These are phyloP conservation scores for Stenocarpella maydis DNA, from an alignment of 2,329 filamentous ascomycete genomes.

Conservation along the genomic window DNA sequence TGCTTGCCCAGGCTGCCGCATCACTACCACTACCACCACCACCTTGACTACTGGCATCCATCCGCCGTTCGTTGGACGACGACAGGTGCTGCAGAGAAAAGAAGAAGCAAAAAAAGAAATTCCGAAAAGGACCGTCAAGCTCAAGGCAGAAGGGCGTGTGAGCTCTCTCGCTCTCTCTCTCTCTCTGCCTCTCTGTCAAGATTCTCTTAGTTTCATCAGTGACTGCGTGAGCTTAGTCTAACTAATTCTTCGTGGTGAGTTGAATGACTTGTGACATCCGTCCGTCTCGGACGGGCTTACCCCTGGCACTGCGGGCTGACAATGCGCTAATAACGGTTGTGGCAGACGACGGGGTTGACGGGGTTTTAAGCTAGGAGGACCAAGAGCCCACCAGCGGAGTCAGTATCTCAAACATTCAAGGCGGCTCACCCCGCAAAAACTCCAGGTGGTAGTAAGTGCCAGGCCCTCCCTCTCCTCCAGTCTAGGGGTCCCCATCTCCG, in stretches of 20 bases:
- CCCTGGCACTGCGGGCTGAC: constrained; percentile 13
- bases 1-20: constrained; percentile 5
- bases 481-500: constrained; percentile 8
- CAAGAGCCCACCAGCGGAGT: constrained; percentile 6
- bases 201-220: no score
- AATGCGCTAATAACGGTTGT: constrained; percentile 30
- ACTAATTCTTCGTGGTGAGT: not conserved
- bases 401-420: constrained; percentile 18
- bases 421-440: constrained; percentile 22
- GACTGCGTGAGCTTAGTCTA: no score
- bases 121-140: no score
- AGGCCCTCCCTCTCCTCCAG: not conserved
- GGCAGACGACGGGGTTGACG: not conserved
- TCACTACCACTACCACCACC: not conserved
- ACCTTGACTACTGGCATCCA: no score
- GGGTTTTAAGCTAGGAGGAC: no score
- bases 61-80: no score
- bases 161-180: no score
- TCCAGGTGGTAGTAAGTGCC: not conserved
- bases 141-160: no score
- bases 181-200: no score
- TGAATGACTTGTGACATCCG: constrained; percentile 17
- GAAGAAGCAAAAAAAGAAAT: no score
- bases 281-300: constrained; percentile 22
- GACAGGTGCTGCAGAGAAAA: not conserved